Evolutionary conservation across 805 yeast genomes (phyloP), one percentile per base, ranked within the genome.

Genomic region (Lipomyces starkeyi): DNA sequence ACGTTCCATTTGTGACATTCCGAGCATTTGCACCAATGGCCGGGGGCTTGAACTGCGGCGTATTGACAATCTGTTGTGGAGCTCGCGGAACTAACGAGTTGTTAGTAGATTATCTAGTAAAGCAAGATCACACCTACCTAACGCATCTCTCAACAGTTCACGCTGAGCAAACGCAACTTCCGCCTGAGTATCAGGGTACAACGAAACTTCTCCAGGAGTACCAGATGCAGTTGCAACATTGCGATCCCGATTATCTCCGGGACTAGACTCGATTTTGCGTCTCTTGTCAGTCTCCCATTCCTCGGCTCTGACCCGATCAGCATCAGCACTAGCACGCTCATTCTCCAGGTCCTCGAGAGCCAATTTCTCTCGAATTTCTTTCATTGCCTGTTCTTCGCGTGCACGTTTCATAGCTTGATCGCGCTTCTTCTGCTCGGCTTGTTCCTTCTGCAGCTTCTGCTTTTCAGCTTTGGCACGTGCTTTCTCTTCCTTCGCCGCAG

Each of bases 281-380:
- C 9, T 43, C 49, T 43, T 43, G 20, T 17, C 49, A n/a, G 22
- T 43, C 9, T 43, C 49, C 13, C n/a, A 43, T n/a, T 43, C 49
- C 22, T 43, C 49, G 49, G 49, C 49, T n/a, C 25, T 43, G 22
- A 43, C 22, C 49, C 14, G 49, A 43, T 5, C 49, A 43, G 20
- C 9, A 8, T 17, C 32, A 27, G 22, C 14, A 17, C 59, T 3
- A 22, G 52, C 40, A 27, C 61, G 8, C 54, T 56, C 49, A 6
- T 58, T 62, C 43, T 32, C 56, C 35, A 7, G 43, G 8, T 62
- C 69, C 47, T 53, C 52, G 3, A 35, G 40, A 13, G 69, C 63
- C 32, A 66, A 56, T n/a, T n/a, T 37, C 20, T 61, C 65, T 3
- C 65, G 62, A n/a, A 66, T 66, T 22, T 63, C 58, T 58, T 63